A percentile compares a stretch with the other conserved stretches of the same genome.
These are phyloP conservation scores for Metschnikowia proteae DNA, from an alignment of 805 yeast genomes.

Conservation along the genomic window DNA sequence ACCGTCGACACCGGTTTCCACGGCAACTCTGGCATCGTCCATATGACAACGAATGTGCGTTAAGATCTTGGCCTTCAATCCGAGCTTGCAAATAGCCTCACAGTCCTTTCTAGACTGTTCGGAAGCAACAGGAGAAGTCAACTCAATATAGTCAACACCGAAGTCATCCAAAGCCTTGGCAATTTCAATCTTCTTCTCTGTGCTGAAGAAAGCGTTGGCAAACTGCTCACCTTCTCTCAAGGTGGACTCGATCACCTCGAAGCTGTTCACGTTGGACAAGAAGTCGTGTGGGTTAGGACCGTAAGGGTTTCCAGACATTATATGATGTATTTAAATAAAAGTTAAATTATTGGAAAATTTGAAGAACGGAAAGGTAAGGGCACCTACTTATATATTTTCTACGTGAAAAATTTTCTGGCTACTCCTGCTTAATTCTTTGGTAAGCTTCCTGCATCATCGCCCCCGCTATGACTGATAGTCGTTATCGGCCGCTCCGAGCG, in stretches of 20 bases:
- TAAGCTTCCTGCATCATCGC: conserved; percentile 15
- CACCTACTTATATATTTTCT: conserved; percentile 11
- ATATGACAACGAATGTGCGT: conserved; percentile 61
- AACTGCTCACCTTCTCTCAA: conserved; percentile 63
- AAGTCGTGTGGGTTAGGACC: conserved; percentile 59
- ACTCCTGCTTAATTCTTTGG: conserved; percentile 9
- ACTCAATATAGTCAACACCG: conserved; percentile 58
- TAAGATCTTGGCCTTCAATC: conserved; percentile 54
- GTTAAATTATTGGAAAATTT: background rate
- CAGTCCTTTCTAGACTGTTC: conserved; percentile 56
- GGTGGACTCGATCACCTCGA: conserved; percentile 54
- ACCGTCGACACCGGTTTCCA: conserved; percentile 61
- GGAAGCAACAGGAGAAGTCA: conserved; percentile 58
- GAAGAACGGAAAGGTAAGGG: background rate
- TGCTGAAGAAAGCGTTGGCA: conserved; percentile 57
- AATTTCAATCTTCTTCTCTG: conserved; percentile 54
- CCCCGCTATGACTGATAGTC: conserved; percentile 17
- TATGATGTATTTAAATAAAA: background rate
- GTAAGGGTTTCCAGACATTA: conserved; percentile 43
- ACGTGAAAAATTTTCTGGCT: conserved; percentile 16
- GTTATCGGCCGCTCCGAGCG: conserved; percentile 12
- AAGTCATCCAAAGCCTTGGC: conserved; percentile 60
- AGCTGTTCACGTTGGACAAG: conserved; percentile 50
- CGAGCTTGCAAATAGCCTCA: conserved; percentile 57
- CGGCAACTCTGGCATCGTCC: conserved; percentile 59